These are phyloP conservation scores for Noccaea bulbosa DNA, from an alignment of 345 rosid genomes.

Conservation along the genomic window DNA sequence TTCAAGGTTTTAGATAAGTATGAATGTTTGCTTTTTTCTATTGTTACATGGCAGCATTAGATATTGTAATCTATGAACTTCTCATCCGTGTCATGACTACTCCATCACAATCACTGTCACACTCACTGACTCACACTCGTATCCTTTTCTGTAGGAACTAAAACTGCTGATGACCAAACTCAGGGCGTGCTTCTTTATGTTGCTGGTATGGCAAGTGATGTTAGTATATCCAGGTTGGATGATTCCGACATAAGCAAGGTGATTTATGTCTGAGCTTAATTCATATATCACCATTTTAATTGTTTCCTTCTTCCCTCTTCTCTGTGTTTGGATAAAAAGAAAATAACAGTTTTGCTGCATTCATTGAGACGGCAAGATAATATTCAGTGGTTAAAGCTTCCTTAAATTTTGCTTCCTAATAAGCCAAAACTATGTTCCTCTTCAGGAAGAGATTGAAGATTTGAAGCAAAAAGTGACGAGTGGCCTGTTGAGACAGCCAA, in stretches of 20 bases:
- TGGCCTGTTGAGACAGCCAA: slow-evolving; percentile 41
- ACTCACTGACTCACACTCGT: neutral
- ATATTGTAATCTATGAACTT: neutral
- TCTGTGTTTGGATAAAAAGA: neutral
- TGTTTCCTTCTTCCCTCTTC: too few relatives aligned
- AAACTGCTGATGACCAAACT: slow-evolving; percentile 15
- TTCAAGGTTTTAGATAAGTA: neutral
- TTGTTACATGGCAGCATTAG: neutral
- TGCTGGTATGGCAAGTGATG: slow-evolving; percentile 29
- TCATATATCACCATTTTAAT: neutral
- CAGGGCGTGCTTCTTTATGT: slow-evolving; percentile 25
- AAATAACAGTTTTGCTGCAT: neutral
- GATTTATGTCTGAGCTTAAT: neutral
- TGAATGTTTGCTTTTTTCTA: neutral
- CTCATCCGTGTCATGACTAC: slow-evolving; percentile 1
- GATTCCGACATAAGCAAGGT: too few relatives aligned
- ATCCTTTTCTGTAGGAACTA: slow-evolving; percentile 12
- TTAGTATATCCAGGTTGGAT: slow-evolving; percentile 33
- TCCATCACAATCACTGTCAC: slow-evolving; percentile 9
- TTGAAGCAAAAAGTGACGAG: slow-evolving; percentile 35
- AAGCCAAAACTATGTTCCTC: slow-evolving; percentile 10
- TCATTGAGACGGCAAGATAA: slow-evolving; percentile 2
- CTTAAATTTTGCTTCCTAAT: neutral
- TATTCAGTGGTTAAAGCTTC: too few relatives aligned
- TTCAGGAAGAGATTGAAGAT: slow-evolving; percentile 41